Evolutionary conservation across 352 stramenopile species (phyloP).

Genomic region (Lagenidium giganteum): DNA sequence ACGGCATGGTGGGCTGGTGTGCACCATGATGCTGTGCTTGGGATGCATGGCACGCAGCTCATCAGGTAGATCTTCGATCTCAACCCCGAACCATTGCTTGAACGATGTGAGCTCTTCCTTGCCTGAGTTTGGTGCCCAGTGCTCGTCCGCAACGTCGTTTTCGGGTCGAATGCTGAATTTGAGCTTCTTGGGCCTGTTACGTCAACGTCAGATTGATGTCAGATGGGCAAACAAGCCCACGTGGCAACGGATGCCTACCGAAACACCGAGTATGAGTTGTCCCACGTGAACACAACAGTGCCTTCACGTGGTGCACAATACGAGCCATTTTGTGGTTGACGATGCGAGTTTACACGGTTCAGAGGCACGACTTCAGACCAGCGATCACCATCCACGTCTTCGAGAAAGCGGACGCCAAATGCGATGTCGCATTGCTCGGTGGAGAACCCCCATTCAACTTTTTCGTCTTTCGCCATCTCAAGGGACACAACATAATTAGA

Average conservation of each 20-base stretch:
- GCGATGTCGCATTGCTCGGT: constrained; percentile 45
- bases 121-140: constrained; percentile 24
- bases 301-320: constrained; percentile 26
- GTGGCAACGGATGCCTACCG: constrained; percentile 27
- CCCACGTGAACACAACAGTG: constrained; percentile 53
- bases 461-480: constrained; percentile 32
- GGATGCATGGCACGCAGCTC: constrained; percentile 27
- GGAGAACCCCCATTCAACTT: constrained; percentile 44
- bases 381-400: constrained; percentile 19
- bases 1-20: constrained; percentile 34
- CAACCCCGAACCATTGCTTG: constrained; percentile 52
- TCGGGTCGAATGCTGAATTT: too few relatives aligned
- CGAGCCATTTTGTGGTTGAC: constrained; percentile 27
- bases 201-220: too few relatives aligned
- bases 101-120: constrained; percentile 47
- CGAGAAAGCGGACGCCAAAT: constrained; percentile 47
- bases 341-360: constrained; percentile 25
- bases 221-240: too few relatives aligned
- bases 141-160: constrained; percentile 11
- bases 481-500: constrained; percentile 41
- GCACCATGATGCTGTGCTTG: constrained; percentile 43
- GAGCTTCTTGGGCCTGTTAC: too few relatives aligned
- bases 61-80: constrained; percentile 30
- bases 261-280: constrained; percentile 54
- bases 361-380: constrained; percentile 32